These are phyloP conservation scores for Meyerozyma elateridarum DNA, from an alignment of 1,139 yeast genomes.

Conservation along the genomic window DNA sequence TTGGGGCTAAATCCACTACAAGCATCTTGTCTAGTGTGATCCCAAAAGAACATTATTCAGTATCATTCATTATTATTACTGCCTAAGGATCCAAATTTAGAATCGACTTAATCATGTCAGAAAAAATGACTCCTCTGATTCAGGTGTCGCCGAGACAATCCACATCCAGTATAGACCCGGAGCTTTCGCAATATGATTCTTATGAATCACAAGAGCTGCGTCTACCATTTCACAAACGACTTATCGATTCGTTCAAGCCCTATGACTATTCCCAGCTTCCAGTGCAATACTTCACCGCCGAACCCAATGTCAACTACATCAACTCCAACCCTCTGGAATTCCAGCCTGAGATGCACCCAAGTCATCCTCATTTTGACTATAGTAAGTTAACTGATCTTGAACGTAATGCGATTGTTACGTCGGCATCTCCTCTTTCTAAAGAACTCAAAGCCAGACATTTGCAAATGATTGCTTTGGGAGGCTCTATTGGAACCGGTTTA, in stretches of 20 bases:
- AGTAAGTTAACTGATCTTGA: constrained; percentile 24
- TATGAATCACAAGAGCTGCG: too few relatives aligned
- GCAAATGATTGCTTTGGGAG: constrained; percentile 36
- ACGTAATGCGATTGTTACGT: constrained; percentile 56
- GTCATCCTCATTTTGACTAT: constrained; percentile 28
- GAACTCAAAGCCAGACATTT: constrained; percentile 41
- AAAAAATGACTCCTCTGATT: constrained; percentile 1
- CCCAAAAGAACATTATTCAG: too few relatives aligned
- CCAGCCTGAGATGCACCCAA: constrained; percentile 11
- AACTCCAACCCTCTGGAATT: constrained; percentile 3
- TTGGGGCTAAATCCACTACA: too few relatives aligned
- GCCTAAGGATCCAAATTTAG: too few relatives aligned
- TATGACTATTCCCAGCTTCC: constrained; percentile 22
- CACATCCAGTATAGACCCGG: background rate
- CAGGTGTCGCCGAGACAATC: constrained; percentile 3
- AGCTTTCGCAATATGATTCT: too few relatives aligned
- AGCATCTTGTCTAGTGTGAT: too few relatives aligned
- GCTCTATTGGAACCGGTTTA: constrained; percentile 40
- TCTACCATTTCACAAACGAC: too few relatives aligned
- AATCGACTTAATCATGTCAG: too few relatives aligned
- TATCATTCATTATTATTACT: too few relatives aligned
- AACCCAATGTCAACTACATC: background rate
- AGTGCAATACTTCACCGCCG: constrained; percentile 1
- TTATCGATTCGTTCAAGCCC: constrained; percentile 26
- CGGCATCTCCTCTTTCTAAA: constrained; percentile 66